Evolutionary conservation across 176 grass and related monocot species (phyloP).

Genomic region (Coix lacrymajobi): DNA sequence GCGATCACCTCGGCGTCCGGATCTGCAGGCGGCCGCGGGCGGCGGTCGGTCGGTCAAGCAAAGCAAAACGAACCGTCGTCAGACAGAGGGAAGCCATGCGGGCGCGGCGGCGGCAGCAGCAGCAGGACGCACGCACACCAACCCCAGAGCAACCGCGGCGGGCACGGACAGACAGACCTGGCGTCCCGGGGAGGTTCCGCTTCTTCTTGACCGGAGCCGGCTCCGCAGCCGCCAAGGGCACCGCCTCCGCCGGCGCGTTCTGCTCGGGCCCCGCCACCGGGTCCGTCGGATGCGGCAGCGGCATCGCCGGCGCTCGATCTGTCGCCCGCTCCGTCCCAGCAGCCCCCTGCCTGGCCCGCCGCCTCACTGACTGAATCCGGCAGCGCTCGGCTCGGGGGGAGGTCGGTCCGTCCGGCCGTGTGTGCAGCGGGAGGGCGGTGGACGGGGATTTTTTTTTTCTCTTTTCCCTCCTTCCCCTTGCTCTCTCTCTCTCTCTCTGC

Average conservation of each 20-base stretch:
- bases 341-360: not conserved
- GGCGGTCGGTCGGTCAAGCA: not conserved
- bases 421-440: slow-evolving; percentile 15
- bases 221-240: not conserved
- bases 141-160: not conserved
- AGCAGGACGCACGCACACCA: not conserved
- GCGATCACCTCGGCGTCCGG: slow-evolving; percentile 88
- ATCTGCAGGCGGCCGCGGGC: slow-evolving; percentile 24
- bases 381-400: not conserved
- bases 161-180: not conserved
- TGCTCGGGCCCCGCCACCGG: not conserved
- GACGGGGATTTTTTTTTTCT: not conserved
- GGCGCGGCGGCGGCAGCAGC: not conserved
- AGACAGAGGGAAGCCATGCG: not conserved
- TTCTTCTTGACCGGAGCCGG: slow-evolving; percentile 50
- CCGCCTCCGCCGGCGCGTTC: not conserved
- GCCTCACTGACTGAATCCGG: not conserved
- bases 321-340: not conserved
- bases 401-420: not conserved
- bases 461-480: not conserved
- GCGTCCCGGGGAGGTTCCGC: slow-evolving; percentile 59
- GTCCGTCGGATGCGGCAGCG: slow-evolving; percentile 11
- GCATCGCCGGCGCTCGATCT: slow-evolving; percentile 38
- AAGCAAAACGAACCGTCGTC: not conserved
- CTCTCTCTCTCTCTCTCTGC: not conserved